Percentiles rank a stretch among this genome's conserved stretches.
These are phyloP conservation scores for Bryopsis sp. DNA, from an alignment of 139 green algal genomes.

Conservation along the genomic window DNA sequence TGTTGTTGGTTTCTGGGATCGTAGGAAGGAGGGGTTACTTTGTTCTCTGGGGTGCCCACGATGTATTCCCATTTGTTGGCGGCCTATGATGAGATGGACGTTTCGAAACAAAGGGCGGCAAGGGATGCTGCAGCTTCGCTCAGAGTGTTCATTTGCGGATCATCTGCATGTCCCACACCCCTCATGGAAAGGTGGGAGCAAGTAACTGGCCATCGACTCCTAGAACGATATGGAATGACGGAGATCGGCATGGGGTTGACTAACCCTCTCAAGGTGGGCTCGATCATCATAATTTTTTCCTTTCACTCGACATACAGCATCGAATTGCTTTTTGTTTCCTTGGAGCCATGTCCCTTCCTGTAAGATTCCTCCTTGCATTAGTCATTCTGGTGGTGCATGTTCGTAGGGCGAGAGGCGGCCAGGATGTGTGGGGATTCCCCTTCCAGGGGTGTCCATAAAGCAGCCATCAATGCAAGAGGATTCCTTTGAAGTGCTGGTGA, in stretches of 20 bases:
- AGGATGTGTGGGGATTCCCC: slow-evolving; percentile 72
- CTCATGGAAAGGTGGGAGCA: slow-evolving; percentile 62
- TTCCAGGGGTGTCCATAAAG: slow-evolving; percentile 62
- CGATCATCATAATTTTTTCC: not conserved
- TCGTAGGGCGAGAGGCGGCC: slow-evolving; percentile 43
- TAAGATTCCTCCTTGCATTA: too few species aligned
- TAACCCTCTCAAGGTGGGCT: slow-evolving; percentile 60
- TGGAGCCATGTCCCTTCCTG: too few species aligned
- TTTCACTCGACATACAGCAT: not conserved
- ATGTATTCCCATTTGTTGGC: slow-evolving; percentile 87
- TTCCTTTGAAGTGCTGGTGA: slow-evolving; percentile 60
- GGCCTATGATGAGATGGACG: slow-evolving; percentile 38
- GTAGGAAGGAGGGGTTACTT: slow-evolving; percentile 35
- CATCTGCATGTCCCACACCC: slow-evolving; percentile 72
- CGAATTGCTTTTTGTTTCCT: not conserved
- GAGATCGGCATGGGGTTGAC: slow-evolving; percentile 94
- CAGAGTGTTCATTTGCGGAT: slow-evolving; percentile 78
- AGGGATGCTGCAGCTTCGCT: slow-evolving; percentile 22
- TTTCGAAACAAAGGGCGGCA: slow-evolving; percentile 12
- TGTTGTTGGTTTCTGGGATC: not conserved
- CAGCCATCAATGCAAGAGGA: slow-evolving; percentile 2
- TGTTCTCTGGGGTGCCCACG: slow-evolving; percentile 96
- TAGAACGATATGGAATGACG: slow-evolving; percentile 98
- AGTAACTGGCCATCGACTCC: slow-evolving; percentile 46
- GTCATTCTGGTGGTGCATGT: too few species aligned